Evolutionary conservation across 1,139 yeast genomes (phyloP), one percentile per base, ranked within the genome.

Genomic region (Zygoascus meyerae): DNA sequence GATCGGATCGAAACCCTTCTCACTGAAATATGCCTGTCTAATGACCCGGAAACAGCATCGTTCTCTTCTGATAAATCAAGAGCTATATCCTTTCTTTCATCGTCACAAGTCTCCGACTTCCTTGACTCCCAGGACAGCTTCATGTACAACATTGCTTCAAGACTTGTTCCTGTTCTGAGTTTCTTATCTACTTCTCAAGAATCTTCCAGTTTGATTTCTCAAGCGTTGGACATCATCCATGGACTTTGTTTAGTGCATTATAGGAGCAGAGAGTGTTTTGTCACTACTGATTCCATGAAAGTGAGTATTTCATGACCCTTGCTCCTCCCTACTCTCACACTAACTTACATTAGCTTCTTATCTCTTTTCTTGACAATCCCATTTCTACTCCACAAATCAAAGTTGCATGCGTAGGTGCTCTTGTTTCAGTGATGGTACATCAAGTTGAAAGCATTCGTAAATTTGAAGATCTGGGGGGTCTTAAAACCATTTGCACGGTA

Each of bases 181-280:
- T n/a, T 18, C 14, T 17, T 44, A 21, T 30, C 40, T 12, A 7
- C 29, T 17, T 16, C 36, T 7, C 42, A 42, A 29, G 32, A 36
- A 10, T 41, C 45, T 16, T 40, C 33, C 3, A 56, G 51, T 26
- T 40, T 55, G 29, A 50, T 59, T 6, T 46, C 57, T 4, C 51
- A 66, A 2, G 55, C 67, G 4, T 62, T 79, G 49, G 71, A 73
- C 37, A 64, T 77, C 2, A 62, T 83, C 5, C 86, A 82, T 55
- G 94, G 92, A 0, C 62, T 79, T 8, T 67, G 84, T 18, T 65
- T 84, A 45, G 50, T 83, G 7, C 94, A 84, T 58, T 75, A 82
- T 2, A 67, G 67, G 1, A 78, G 84, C 15, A 65, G 89, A 41
- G 56, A 63, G 11, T 52, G 78, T 2, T 79, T 82, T 45, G 49